Evolutionary conservation across 371 early-diverging fungal species (phyloP).

Genomic region (Gilbertella persicaria): DNA sequence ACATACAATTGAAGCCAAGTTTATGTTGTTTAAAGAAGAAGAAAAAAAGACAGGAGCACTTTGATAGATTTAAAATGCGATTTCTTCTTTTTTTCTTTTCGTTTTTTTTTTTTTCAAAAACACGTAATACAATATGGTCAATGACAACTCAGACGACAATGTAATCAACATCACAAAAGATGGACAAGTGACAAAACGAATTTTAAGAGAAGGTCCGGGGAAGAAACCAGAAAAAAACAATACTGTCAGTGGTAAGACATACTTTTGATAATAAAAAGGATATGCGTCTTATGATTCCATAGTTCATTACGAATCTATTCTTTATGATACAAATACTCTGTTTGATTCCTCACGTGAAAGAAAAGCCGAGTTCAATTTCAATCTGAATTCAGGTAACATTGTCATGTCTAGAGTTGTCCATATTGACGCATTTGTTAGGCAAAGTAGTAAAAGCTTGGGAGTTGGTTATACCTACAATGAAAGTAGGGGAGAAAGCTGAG

Average conservation of each 20-base stretch:
- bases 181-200: constrained; percentile 40
- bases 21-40: no score
- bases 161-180: constrained; percentile 30
- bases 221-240: constrained; percentile 17
- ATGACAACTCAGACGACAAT: neutral
- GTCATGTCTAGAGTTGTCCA: neutral
- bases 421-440: constrained; percentile 17
- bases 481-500: constrained; percentile 58
- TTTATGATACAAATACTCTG: constrained; percentile 16
- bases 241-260: constrained; percentile 27
- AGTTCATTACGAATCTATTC: constrained; percentile 43
- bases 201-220: constrained; percentile 33
- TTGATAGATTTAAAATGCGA: no score
- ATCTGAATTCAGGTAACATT: constrained; percentile 8
- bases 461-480: constrained; percentile 60
- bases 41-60: no score
- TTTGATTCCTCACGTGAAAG: constrained; percentile 45
- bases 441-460: constrained; percentile 65
- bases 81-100: neutral
- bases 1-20: no score
- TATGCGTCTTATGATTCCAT: neutral
- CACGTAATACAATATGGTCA: constrained; percentile 1
- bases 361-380: constrained; percentile 19
- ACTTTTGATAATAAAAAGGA: neutral
- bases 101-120: neutral